Base-by-base conservation (phyloP, 1,284 basidiomycete genomes). In the Ceratobasidium papillatum region DNA sequence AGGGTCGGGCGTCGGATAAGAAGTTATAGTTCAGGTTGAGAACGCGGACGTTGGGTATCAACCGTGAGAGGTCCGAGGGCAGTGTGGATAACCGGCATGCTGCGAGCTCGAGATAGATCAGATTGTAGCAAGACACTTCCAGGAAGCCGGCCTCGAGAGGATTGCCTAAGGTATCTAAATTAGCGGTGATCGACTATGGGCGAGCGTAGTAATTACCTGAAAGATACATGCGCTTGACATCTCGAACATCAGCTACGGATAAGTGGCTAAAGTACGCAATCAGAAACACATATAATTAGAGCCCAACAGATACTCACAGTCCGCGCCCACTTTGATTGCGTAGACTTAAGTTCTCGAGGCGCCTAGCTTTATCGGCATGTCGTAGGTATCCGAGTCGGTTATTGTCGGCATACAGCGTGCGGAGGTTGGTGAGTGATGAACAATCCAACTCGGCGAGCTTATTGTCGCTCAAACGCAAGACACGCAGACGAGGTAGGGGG, bases 11-110 rank as follows among this genome's bases (percentile, higher is more conserved):
- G 74, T 83, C 83, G 87, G 80, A 89, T 79, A 98, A 81, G 83
- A 96, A 97, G 82, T 98, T 98, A 86, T 96, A 96, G 85, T 98
- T 97, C 78, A 97, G 87, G 84, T 99, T 99, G 81, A 99, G 86
- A 75, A 93, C 91, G 75, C 96, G 91, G 78, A 99, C 84, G 82
- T 98, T 98, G 30, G 97, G 97, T 59, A 91, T 85, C 63, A 93
- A 83, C 49, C 81, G 80, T 45, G 88, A 86, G 76, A 99, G 85
- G 47, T 89, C 87, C 72, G 83, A 78, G 2, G 97, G 95, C 72
- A 98, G 87, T 56, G 81, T 80, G 34, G 89, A 91, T 74, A 99
- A 86, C 76, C 94, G 90, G 82, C 98, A 99, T 58, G 91, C 94
- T 12, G 96, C 95, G 47, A 95, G 85, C 84, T 99, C 97, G 78